Conservation (phyloP, 441 rosid species). For the Aquilaria agallochum region DNA sequence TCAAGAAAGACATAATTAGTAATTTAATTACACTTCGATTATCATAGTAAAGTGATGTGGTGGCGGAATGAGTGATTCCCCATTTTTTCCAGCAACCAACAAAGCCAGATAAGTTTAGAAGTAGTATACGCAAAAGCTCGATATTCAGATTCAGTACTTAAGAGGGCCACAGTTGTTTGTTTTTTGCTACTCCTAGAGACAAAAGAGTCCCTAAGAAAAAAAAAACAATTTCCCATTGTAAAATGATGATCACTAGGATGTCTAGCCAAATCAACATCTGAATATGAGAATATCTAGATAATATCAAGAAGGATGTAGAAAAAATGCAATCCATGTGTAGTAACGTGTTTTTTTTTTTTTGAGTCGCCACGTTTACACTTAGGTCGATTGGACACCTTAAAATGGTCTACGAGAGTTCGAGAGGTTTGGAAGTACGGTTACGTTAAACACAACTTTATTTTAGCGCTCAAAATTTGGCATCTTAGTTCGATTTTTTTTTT, state of each 20-base stretch:
- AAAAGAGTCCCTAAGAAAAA: neutral
- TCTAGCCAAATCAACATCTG: neutral
- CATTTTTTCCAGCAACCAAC: neutral
- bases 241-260: neutral
- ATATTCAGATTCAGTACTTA: conserved; percentile 2
- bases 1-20: conserved; percentile 1
- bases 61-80: neutral
- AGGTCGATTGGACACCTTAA: no score
- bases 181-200: neutral
- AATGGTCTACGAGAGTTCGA: no score
- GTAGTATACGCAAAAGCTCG: neutral
- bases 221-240: neutral
- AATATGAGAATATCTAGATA: neutral
- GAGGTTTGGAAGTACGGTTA: no score
- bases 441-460: no score
- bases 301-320: no score
- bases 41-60: neutral
- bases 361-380: no score
- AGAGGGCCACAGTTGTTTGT: neutral
- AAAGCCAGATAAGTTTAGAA: neutral
- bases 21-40: neutral
- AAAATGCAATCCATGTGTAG: neutral
- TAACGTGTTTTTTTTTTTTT: no score
- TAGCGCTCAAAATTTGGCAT: no score
- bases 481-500: no score